Evolutionary conservation across 2,329 filamentous ascomycete genomes (phyloP).

Genomic region (Aspergillus vadensis): DNA sequence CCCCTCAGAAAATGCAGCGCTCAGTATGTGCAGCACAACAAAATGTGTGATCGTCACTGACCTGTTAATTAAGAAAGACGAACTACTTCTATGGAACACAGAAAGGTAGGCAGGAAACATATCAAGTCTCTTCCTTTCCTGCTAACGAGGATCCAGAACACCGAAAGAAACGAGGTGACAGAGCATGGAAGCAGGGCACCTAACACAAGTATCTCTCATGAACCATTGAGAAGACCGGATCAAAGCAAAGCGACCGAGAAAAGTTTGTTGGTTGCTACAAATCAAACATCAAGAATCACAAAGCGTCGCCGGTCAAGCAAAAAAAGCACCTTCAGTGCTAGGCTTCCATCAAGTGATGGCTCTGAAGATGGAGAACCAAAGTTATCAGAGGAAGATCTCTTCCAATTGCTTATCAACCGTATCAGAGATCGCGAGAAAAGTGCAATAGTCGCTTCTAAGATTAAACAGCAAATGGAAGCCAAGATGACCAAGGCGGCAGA

Average conservation of each 20-base stretch:
- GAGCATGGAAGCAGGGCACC: too few species aligned
- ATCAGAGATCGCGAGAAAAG: constrained; percentile 40
- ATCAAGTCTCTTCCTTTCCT: background rate
- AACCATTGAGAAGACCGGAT: too few species aligned
- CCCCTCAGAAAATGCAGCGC: background rate
- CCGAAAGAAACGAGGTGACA: background rate
- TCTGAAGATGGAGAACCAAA: constrained; percentile 4
- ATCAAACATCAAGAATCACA: constrained; percentile 13
- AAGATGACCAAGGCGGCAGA: constrained; percentile 27
- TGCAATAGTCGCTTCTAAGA: constrained; percentile 24
- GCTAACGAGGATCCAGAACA: background rate
- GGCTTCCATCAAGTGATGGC: background rate
- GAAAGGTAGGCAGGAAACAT: background rate
- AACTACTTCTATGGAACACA: too few species aligned
- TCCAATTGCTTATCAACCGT: constrained; percentile 37
- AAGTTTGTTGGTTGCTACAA: background rate
- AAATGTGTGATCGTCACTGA: too few species aligned
- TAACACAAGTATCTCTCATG: too few species aligned
- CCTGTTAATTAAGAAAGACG: too few species aligned
- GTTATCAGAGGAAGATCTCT: constrained; percentile 39
- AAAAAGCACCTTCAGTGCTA: background rate
- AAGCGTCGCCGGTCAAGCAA: constrained; percentile 21
- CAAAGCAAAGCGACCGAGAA: background rate
- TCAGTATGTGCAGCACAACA: background rate
- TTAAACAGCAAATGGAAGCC: constrained; percentile 31